These are phyloP conservation scores for Penicillium sp. DNA, from an alignment of 2,329 filamentous ascomycete genomes.

Conservation along the genomic window DNA sequence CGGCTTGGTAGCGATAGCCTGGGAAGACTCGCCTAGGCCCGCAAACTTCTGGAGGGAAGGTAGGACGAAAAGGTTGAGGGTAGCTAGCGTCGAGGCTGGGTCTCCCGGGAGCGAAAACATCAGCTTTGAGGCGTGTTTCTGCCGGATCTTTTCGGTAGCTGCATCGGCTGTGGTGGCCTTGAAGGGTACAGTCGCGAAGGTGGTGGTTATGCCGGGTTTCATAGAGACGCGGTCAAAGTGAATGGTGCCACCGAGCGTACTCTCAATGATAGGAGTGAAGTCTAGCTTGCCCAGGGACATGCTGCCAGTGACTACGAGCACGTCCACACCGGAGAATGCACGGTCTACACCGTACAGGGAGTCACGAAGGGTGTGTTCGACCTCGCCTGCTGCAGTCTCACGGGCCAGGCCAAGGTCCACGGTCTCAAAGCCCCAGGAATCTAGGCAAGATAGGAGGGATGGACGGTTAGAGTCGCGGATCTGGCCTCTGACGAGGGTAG, in stretches of 20 bases:
- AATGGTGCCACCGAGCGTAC: conserved; percentile 75
- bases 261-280: conserved; percentile 90
- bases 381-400: conserved; percentile 55
- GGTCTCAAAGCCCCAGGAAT: conserved; percentile 69
- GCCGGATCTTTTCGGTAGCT: conserved; percentile 32
- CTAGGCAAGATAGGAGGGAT: conserved; percentile 73
- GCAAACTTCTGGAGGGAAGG: conserved; percentile 74
- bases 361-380: conserved; percentile 71
- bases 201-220: conserved; percentile 97
- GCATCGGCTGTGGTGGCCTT: conserved; percentile 32
- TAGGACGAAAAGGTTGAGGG: conserved; percentile 88
- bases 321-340: background rate
- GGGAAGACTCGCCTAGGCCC: conserved; percentile 51
- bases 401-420: conserved; percentile 78
- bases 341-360: background rate
- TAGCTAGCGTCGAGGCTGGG: conserved; percentile 85
- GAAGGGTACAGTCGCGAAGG: conserved; percentile 80
- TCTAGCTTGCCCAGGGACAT: conserved; percentile 97
- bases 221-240: conserved; percentile 93
- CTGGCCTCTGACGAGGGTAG: conserved; percentile 46
- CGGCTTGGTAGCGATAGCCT: background rate
- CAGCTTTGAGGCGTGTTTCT: conserved; percentile 59
- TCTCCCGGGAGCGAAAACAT: conserved; percentile 91
- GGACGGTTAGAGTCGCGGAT: conserved; percentile 90
- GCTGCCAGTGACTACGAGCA: conserved; percentile 44